These are phyloP conservation scores for Colletotrichum endophyticum DNA, from an alignment of 2,329 filamentous ascomycete species.

Conservation along the genomic window DNA sequence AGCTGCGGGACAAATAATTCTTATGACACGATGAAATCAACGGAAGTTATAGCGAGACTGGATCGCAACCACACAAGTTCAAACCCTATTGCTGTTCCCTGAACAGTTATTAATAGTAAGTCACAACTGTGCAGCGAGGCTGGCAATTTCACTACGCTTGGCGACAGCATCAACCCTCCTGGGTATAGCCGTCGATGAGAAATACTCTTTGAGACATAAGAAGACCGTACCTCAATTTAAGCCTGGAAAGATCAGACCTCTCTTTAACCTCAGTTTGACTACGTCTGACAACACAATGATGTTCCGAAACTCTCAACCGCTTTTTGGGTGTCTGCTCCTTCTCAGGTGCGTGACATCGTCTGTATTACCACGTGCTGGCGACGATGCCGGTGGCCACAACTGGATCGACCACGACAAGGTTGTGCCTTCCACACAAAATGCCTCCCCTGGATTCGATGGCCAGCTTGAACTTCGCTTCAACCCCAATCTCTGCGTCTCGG, in stretches of 20 bases:
- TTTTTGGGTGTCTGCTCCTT: not conserved
- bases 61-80: rapidly evolving
- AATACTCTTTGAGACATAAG: not conserved
- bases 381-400: not conserved
- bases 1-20: not conserved
- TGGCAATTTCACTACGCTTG: not conserved
- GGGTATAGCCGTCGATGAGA: not conserved
- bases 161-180: not conserved
- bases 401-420: not conserved
- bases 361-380: not conserved
- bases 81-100: not conserved
- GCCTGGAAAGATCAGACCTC: not conserved
- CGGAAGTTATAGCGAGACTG: not conserved
- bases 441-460: not conserved
- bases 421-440: not conserved
- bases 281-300: not conserved
- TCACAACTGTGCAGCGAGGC: not conserved
- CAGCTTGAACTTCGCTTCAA: not conserved
- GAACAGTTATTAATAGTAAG: not conserved
- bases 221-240: rapidly evolving
- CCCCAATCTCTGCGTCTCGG: not conserved
- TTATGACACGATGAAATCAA: not conserved
- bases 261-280: not conserved
- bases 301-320: not conserved
- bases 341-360: not conserved